Evolutionary conservation across 768 basidiomycete genomes (phyloP).

Genomic region (Collybia sordida): DNA sequence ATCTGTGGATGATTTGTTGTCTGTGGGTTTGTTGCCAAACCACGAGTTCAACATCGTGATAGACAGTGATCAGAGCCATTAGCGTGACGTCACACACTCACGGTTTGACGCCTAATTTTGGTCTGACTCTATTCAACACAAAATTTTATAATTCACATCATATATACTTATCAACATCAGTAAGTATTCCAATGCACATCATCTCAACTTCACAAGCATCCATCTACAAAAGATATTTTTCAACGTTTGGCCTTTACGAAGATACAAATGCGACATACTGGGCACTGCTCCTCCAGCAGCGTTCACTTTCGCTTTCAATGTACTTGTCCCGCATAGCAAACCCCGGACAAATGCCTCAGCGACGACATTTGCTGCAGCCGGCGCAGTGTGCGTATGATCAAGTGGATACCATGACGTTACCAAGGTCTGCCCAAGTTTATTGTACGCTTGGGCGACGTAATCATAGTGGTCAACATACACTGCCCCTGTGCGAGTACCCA

Average conservation of each 20-base stretch:
- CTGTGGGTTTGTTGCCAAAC: not conserved
- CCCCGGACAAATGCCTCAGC: conserved; percentile 49
- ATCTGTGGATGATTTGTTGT: not conserved
- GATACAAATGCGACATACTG: not conserved
- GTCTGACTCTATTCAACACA: not conserved
- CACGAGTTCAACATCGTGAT: not conserved
- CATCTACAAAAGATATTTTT: conserved; percentile 1
- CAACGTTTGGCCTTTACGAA: not conserved
- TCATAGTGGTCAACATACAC: conserved; percentile 47
- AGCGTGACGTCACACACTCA: conserved; percentile 1
- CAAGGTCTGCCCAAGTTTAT: conserved; percentile 35
- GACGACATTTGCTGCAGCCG: conserved; percentile 45
- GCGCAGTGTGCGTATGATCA: conserved; percentile 47
- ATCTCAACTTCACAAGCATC: conserved; percentile 2
- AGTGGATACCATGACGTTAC: conserved; percentile 40
- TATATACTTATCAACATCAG: no score
- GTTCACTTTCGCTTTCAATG: conserved; percentile 33
- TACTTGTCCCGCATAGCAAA: conserved; percentile 36
- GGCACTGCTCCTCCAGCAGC: conserved; percentile 23
- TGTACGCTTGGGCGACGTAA: conserved; percentile 42
- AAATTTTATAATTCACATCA: not conserved
- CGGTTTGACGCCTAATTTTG: no score
- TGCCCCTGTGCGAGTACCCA: conserved; percentile 33
- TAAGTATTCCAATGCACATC: no score
- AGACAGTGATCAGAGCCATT: not conserved